phyloP scores from a whole-genome alignment of 805 yeast genomes.

The Candida xyloterini region DNA sequence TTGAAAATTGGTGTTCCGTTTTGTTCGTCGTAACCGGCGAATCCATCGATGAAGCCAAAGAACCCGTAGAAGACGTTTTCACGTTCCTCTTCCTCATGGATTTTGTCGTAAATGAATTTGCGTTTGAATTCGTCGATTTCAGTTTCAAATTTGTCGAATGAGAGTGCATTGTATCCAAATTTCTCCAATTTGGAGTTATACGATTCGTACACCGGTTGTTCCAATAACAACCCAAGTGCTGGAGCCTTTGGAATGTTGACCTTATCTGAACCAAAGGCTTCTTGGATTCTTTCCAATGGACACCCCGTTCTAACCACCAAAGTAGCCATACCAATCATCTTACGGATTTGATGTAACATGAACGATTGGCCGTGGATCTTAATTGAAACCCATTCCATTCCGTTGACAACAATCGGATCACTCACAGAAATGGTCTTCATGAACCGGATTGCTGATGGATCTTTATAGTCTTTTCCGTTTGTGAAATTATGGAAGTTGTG shows the following conservation, averaged over 20 bases:
- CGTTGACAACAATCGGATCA: conserved; percentile 88
- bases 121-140: conserved; percentile 85
- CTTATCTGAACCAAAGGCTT: conserved; percentile 71
- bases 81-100: conserved; percentile 82
- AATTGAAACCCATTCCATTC: conserved; percentile 93
- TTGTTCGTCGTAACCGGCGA: conserved; percentile 48
- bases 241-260: conserved; percentile 97
- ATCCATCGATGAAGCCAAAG: conserved; percentile 85
- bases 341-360: conserved; percentile 96
- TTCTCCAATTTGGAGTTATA: conserved; percentile 69
- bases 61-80: conserved; percentile 90
- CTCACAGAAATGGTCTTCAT: conserved; percentile 78
- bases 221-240: conserved; percentile 85
- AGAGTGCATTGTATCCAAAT: conserved; percentile 74
- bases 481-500: conserved; percentile 70
- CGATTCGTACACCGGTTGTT: conserved; percentile 87
- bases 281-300: conserved; percentile 69
- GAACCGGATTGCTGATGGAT: conserved; percentile 78
- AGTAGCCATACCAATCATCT: conserved; percentile 95
- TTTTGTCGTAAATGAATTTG: conserved; percentile 86
- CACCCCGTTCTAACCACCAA: conserved; percentile 82
- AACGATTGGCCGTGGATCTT: conserved; percentile 98
- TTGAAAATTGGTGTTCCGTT: conserved; percentile 59
- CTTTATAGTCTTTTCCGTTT: conserved; percentile 61
- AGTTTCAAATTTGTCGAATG: conserved; percentile 59